phyloP scores from a whole-genome alignment of 176 grass and related monocot genomes.

The Dactylis glomerata region DNA sequence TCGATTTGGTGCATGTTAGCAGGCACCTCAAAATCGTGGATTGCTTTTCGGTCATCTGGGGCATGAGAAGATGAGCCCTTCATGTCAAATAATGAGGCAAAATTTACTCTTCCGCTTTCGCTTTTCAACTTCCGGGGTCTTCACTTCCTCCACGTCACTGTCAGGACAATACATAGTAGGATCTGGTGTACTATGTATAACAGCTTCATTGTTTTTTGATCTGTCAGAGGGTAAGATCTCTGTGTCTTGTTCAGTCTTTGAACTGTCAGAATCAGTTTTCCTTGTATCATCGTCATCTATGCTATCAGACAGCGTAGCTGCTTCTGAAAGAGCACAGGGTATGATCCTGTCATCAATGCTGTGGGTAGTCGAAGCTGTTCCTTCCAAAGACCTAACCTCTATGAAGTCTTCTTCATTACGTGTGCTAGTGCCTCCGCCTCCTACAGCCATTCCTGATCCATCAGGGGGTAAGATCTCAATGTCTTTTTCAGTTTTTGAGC shows the following conservation, averaged over 20 bases:
- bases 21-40: neutral
- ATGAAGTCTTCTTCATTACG: neutral
- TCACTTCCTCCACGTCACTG: conserved; percentile 16
- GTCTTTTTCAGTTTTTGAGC: conserved; percentile 10
- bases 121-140: neutral
- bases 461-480: neutral
- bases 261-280: neutral
- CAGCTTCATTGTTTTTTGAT: neutral
- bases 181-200: neutral
- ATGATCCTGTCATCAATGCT: neutral
- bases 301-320: conserved; percentile 2
- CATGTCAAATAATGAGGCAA: neutral
- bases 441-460: conserved; percentile 20
- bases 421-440: neutral
- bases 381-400: neutral
- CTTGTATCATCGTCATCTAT: neutral
- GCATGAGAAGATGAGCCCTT: neutral
- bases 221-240: neutral
- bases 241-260: neutral
- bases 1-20: neutral
- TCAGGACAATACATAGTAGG: neutral
- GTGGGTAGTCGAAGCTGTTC: neutral
- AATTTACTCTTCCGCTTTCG: accelerated
- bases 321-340: conserved; percentile 25
- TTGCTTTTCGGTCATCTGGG: neutral